phyloP scores from a whole-genome alignment of 352 stramenopile genomes.

The Lagenidium sp. region DNA sequence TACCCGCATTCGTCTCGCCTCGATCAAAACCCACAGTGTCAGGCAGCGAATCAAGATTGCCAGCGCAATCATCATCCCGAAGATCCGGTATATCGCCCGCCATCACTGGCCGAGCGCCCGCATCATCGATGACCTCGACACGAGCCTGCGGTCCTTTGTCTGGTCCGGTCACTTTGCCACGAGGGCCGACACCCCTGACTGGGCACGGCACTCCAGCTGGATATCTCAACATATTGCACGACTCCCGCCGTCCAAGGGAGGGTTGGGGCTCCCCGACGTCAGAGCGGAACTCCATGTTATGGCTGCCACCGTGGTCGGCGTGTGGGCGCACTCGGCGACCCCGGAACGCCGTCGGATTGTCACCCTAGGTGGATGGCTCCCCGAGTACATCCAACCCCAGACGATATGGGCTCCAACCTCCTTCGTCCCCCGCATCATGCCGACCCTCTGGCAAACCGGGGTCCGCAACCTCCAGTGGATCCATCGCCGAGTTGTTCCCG shows the following conservation, averaged over 20 bases:
- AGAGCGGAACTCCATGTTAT: not conserved
- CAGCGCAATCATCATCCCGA: slow-evolving; percentile 3
- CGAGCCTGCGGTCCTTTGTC: not conserved
- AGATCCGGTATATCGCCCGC: slow-evolving; percentile 2
- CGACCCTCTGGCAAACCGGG: not conserved
- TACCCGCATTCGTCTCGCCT: not conserved
- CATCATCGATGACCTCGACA: not conserved
- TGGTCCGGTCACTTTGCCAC: not conserved
- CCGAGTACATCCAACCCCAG: not conserved
- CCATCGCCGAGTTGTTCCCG: too few relatives aligned
- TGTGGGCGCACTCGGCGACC: not conserved
- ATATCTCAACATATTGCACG: not conserved
- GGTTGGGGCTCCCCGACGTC: not conserved
- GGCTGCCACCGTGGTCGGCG: not conserved
- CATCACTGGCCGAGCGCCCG: slow-evolving; percentile 3
- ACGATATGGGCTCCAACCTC: not conserved
- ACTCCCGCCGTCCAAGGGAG: not conserved
- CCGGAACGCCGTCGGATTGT: not conserved
- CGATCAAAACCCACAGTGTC: slow-evolving; percentile 2
- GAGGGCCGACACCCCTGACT: too few relatives aligned
- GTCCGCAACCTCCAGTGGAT: not conserved
- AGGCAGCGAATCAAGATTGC: not conserved
- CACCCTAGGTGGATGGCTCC: not conserved
- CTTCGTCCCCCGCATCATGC: not conserved
- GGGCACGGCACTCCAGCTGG: too few relatives aligned